Base-by-base conservation (phyloP, 768 basidiomycete genomes). In the Amanita phalloides region DNA sequence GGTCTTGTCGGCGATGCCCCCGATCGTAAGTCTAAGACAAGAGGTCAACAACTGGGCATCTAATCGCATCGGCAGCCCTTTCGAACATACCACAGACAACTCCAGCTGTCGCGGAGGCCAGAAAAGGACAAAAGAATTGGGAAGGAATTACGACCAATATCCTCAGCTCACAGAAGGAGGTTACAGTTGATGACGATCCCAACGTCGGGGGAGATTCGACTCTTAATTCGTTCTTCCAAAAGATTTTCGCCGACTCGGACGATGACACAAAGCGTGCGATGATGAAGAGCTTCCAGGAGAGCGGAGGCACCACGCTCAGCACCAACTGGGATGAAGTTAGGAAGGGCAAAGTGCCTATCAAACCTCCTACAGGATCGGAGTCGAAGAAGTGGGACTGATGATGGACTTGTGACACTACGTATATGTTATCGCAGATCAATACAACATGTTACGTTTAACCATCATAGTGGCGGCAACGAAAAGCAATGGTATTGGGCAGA, bases 261-360 rank as follows among this genome's bases (percentile, higher is more conserved):
- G 89, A 92, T 0, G 90, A 99, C 60, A 90, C 94, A 11, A 81
- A 75, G 60, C 78, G 84, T 35, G 96, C 96, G 3, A 99, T 99
- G 93, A 82, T 97, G 83, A 99, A 99, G 77, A 94, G 90, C 62
- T 97, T 90, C 66, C 74, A 77, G 54, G 95, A 99, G 72, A 91
- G 89, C 58, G 92, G 92, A 6, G 96, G 96, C 6, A 99, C 96
- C 7, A 86, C 91, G 0, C 72, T 99, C 37, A 93, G 90, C 69
- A 99, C 95, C 0, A 91, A 96, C 65, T 99, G 95, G 95, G 81
- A 80, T 4, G 90, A 92, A 56, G 91, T 99, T 13, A 71, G 65
- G 55, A 86, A 86, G 70, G 72, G 53, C 6, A 71, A 66, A 54
- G 83, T 90, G 2, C 79, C 84, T 32, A 84, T 92, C 33, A 84